These are phyloP conservation scores for Paecilomyces dactylethromorphus DNA, from an alignment of 2,329 filamentous ascomycete species.

Conservation along the genomic window DNA sequence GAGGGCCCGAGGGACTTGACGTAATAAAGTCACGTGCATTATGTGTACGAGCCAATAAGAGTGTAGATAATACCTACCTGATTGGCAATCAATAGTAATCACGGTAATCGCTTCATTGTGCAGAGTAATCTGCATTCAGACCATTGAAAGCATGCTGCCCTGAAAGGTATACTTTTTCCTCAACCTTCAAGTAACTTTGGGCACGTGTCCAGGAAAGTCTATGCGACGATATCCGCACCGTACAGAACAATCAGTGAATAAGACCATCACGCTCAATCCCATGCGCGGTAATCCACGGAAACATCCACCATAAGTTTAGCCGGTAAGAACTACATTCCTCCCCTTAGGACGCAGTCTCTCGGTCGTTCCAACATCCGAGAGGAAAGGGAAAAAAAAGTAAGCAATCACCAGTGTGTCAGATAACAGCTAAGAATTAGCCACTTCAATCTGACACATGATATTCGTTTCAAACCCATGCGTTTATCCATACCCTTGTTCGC, in stretches of 20 bases:
- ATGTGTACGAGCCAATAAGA: background rate
- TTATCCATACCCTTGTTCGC: background rate
- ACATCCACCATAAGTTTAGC: background rate
- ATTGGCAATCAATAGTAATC: background rate
- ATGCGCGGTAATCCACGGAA: background rate
- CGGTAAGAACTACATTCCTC: background rate
- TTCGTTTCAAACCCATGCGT: background rate
- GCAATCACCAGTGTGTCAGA: background rate
- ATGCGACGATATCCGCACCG: no score
- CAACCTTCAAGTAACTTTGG: no score
- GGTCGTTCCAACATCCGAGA: background rate
- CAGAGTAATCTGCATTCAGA: no score
- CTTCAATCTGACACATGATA: background rate
- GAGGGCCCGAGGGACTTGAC: background rate
- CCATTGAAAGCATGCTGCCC: no score
- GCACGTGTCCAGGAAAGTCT: no score
- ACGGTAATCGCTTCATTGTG: background rate
- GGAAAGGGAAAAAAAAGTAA: no score
- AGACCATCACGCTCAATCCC: no score
- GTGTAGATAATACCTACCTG: background rate
- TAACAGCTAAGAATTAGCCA: background rate
- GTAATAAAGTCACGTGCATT: background rate
- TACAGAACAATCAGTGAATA: no score
- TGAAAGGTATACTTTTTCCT: no score
- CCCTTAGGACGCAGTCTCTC: background rate